Percentiles rank a stretch among this genome's conserved stretches.
These are phyloP conservation scores for Spathaspora gorwiae DNA, from an alignment of 805 yeast genomes.

Conservation along the genomic window DNA sequence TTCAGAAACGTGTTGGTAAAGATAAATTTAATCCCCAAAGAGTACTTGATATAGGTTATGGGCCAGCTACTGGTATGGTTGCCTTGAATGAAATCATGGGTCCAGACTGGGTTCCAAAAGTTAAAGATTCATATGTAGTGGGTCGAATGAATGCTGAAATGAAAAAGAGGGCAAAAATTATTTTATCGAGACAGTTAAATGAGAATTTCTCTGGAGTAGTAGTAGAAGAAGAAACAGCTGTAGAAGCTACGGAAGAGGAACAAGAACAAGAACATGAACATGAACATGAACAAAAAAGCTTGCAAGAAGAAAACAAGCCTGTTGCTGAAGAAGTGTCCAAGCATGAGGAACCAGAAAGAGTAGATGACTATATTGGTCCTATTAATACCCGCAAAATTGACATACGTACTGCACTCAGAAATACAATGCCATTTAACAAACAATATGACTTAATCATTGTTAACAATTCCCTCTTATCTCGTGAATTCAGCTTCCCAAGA, in stretches of 20 bases:
- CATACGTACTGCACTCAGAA: constrained; percentile 52
- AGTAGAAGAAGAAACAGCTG: constrained; percentile 5
- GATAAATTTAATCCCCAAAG: constrained; percentile 56
- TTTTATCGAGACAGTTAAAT: constrained; percentile 64
- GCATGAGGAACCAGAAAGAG: constrained; percentile 5
- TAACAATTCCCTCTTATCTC: constrained; percentile 67
- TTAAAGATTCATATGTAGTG: constrained; percentile 67
- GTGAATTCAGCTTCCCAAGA: constrained; percentile 58
- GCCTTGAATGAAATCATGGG: constrained; percentile 85
- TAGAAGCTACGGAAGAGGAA: constrained; percentile 9
- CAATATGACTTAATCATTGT: constrained; percentile 80
- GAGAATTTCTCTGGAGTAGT: constrained; percentile 26
- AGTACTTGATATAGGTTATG: constrained; percentile 77
- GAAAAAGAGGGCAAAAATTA: constrained; percentile 74
- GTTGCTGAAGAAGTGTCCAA: constrained; percentile 2
- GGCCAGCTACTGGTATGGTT: constrained; percentile 89
- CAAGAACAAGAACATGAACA: constrained; percentile 11
- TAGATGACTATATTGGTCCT: constrained; percentile 31
- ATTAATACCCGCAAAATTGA: constrained; percentile 55
- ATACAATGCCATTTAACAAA: constrained; percentile 46
- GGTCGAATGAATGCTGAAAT: constrained; percentile 58
- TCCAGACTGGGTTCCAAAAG: constrained; percentile 48
- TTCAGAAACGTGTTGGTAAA: constrained; percentile 49
- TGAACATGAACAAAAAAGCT: constrained; percentile 4
- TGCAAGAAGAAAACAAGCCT: neutral